phyloP scores from a whole-genome alignment of 257 asterid species.

The Nicotiana attenuata region DNA sequence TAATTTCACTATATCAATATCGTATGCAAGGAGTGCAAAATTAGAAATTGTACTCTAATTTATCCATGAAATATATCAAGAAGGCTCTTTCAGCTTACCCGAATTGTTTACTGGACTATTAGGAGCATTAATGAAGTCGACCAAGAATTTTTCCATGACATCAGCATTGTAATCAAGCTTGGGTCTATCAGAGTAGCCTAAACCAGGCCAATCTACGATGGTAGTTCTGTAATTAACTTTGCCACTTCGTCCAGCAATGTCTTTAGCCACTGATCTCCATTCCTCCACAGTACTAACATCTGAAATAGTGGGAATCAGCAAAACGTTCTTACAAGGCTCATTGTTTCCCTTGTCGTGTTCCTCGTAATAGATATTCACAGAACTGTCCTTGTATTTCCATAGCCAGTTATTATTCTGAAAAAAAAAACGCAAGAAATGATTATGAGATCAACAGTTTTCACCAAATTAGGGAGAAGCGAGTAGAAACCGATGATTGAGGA shows the following conservation, averaged over 20 bases:
- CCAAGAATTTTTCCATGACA: slow-evolving; percentile 85
- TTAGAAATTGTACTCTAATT: neutral
- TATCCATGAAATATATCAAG: neutral
- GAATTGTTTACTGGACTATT: slow-evolving; percentile 54
- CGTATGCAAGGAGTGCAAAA: neutral
- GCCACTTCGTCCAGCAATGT: slow-evolving; percentile 46
- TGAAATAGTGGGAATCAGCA: slow-evolving; percentile 85
- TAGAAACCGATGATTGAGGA: neutral
- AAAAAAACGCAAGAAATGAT: neutral
- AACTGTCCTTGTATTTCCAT: slow-evolving; percentile 66
- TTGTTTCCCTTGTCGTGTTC: slow-evolving; percentile 39
- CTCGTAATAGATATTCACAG: slow-evolving; percentile 65
- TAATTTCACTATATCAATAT: neutral
- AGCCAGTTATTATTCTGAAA: slow-evolving; percentile 39
- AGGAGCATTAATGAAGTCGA: slow-evolving; percentile 61
- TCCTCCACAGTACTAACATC: slow-evolving; percentile 97
- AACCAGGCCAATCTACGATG: slow-evolving; percentile 96
- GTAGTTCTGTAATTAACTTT: slow-evolving; percentile 54
- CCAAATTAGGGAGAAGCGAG: neutral
- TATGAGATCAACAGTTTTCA: neutral
- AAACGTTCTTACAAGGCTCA: slow-evolving; percentile 49
- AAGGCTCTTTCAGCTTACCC: slow-evolving; percentile 34
- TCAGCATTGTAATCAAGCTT: slow-evolving; percentile 76
- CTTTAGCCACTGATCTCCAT: slow-evolving; percentile 85
- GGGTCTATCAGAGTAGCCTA: slow-evolving; percentile 88